phyloP scores from a whole-genome alignment of 495 filamentous ascomycete species.

The Haplographium delicatum region DNA sequence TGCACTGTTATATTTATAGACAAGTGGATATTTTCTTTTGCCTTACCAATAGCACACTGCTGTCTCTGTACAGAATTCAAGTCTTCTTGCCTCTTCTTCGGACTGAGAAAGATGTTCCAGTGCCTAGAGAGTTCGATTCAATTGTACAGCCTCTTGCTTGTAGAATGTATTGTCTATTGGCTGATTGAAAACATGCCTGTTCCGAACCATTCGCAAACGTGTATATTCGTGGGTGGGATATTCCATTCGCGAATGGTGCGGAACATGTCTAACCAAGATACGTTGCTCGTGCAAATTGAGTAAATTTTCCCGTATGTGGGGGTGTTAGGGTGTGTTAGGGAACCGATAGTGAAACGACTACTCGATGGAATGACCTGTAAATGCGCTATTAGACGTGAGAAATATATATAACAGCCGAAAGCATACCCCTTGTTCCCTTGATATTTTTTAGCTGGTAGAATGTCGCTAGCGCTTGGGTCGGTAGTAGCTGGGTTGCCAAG shows the following conservation, averaged over 20 bases:
- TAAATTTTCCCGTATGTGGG: no score
- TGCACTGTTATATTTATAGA: neutral
- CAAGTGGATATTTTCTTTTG: neutral
- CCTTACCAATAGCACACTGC: neutral
- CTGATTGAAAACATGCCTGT: neutral
- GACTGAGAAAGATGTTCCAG: neutral
- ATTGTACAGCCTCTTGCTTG: neutral
- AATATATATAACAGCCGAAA: neutral
- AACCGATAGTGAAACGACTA: neutral
- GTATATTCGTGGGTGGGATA: neutral
- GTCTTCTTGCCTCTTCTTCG: neutral
- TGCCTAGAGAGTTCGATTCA: neutral
- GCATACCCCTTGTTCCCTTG: neutral
- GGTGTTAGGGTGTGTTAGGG: neutral
- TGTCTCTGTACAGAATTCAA: neutral
- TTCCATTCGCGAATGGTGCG: neutral
- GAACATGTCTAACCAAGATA: no score
- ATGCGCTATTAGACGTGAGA: neutral
- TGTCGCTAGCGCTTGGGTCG: neutral
- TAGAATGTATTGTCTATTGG: neutral
- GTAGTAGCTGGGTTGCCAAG: neutral
- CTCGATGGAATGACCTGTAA: neutral
- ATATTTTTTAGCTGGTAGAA: neutral
- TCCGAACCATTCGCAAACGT: no score
- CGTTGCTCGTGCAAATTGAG: no score